Evolutionary conservation across 1,284 basidiomycete genomes (phyloP).

Genomic region (Pterulicium gracile): DNA sequence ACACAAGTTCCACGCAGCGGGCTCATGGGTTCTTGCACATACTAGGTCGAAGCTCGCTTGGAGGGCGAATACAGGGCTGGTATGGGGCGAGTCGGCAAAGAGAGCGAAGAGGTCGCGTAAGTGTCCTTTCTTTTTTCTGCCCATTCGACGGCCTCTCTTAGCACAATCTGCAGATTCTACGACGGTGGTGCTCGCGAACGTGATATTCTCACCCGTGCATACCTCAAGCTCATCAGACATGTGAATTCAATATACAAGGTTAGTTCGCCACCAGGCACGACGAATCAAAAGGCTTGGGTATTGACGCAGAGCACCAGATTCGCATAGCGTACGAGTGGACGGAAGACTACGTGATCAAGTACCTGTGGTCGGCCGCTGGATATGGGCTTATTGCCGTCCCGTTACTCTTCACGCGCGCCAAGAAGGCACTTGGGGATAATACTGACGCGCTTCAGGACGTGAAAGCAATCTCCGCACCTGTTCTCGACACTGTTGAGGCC

Average conservation of each 20-base stretch:
- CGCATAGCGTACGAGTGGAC: conserved; percentile 84
- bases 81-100: conserved; percentile 80
- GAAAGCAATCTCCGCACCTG: conserved; percentile 20
- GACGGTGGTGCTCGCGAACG: conserved; percentile 81
- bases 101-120: conserved; percentile 89
- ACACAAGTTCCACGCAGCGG: too few species aligned
- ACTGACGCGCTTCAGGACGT: too few species aligned
- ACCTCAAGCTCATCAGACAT: conserved; percentile 76
- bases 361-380: conserved; percentile 86
- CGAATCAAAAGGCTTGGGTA: neutral
- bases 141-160: neutral
- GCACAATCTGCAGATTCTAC: conserved; percentile 60
- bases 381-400: conserved; percentile 87
- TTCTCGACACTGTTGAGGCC: neutral
- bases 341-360: conserved; percentile 91
- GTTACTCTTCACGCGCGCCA: conserved; percentile 52
- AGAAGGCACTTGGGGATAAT: conserved; percentile 31
- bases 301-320: conserved; percentile 30
- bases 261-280: conserved; percentile 10
- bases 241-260: conserved; percentile 91
- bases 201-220: conserved; percentile 75
- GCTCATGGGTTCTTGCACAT: too few species aligned
- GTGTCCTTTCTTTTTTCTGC: conserved; percentile 19
- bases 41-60: conserved; percentile 65
- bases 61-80: conserved; percentile 90